Evolutionary conservation across 495 filamentous ascomycete genomes (phyloP), one percentile per base, ranked within the genome.

Genomic region (Hypoxylon subgilvum): DNA sequence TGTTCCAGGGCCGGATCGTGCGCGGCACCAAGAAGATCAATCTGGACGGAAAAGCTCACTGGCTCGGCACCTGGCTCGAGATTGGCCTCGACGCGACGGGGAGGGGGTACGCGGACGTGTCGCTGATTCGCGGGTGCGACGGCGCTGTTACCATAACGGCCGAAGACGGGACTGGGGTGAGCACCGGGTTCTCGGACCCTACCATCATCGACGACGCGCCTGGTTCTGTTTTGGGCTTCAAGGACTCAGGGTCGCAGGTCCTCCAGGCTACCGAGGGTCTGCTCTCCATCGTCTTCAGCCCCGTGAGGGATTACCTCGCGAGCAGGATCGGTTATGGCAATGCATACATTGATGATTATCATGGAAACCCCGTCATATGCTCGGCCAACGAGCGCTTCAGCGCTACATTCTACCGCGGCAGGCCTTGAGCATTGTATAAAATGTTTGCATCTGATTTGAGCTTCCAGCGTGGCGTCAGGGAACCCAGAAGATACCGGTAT

Each of bases 51-150:
- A 1, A 45, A 9, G 32, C 65, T 4, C 65, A 68, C 27, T 8
- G 14, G 5, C 49, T 69, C 2, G 63, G 52, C 9, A 63, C 66
- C 3, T 69, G 66, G 66, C 51, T 67, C 54, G 74, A 73, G 48
- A 40, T 67, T 34, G 61, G 61, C 23, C 36, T 49, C 2, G 63
- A 68, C 36, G 53, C 66, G 8, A 65, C 69, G 41, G 71, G 65
- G 51, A 66, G 69, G 36, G 66, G 63, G 21, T 73, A 71, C 45
- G 38, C 59, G 19, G 64, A 71, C 13, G 59, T 69, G 6, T 63
- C 58, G 40, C 43, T 66, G 30, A 69, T 69, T 27, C 57, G 66
- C 4, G 66, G 66, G 6, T 60, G 53, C 43, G 66, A 69, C 48
- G 66, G 66, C 38, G 46, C 54, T 19, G 63, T 60, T 18, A 41